Conservation (phyloP, 2,329 filamentous ascomycete species). For the Magnaporthiopsis rhizophila region DNA sequence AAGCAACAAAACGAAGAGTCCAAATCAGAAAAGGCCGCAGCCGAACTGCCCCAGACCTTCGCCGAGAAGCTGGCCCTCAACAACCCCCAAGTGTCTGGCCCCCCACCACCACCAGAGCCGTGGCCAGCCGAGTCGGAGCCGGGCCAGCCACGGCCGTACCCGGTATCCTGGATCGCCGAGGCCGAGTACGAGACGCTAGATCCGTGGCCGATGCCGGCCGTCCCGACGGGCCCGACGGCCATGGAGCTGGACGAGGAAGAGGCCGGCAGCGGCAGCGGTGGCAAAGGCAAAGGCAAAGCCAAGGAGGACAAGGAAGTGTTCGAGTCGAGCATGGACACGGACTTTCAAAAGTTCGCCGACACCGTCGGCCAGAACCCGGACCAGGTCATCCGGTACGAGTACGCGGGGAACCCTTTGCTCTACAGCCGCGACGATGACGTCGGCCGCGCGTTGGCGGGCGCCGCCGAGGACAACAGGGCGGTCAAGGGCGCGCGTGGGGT, state of each 20-base stretch:
- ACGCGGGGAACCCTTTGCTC: conserved; percentile 62
- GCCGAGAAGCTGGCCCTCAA: conserved; percentile 72
- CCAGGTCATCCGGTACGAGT: conserved; percentile 76
- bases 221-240: conserved; percentile 36
- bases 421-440: conserved; percentile 73
- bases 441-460: conserved; percentile 49
- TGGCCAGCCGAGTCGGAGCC: conserved; percentile 60
- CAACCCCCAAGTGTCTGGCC: conserved; percentile 30
- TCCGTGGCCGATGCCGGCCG: conserved; percentile 40
- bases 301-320: conserved; percentile 61
- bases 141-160: conserved; percentile 61
- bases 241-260: conserved; percentile 39
- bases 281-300: conserved; percentile 27
- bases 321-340: conserved; percentile 65
- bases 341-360: conserved; percentile 75
- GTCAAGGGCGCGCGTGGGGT: conserved; percentile 37
- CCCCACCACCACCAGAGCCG: conserved; percentile 47
- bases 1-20: conserved; percentile 25
- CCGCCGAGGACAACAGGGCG: conserved; percentile 17
- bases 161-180: conserved; percentile 70
- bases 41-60: conserved; percentile 52
- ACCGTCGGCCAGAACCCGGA: conserved; percentile 73
- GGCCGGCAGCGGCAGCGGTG: conserved; percentile 16
- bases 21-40: conserved; percentile 17
- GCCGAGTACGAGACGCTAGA: conserved; percentile 89